These are phyloP conservation scores for Sporothrix humicola DNA, from an alignment of 2,329 filamentous ascomycete genomes.

Conservation along the genomic window DNA sequence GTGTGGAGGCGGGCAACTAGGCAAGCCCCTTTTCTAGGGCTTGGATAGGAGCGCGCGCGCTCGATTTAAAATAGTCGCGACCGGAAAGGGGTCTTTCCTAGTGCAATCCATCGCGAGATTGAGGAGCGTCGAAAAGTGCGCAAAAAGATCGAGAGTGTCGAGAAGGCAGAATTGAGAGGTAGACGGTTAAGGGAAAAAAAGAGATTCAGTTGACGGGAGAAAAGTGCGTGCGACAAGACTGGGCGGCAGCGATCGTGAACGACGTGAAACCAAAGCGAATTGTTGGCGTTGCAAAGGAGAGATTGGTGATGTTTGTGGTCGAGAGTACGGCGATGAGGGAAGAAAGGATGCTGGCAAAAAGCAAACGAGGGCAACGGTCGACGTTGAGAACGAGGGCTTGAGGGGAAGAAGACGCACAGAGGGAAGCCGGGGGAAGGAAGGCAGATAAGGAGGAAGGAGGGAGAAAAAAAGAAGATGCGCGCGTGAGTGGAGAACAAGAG, in stretches of 20 bases:
- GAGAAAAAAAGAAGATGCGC: conserved; percentile 28
- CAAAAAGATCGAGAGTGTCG: not conserved
- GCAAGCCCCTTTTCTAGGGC: conserved; percentile 12
- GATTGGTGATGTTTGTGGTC: not conserved
- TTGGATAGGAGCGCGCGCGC: conserved; percentile 10
- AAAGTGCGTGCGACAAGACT: conserved; percentile 22
- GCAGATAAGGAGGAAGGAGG: conserved; percentile 24
- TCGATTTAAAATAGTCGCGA: not conserved
- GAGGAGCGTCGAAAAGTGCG: not conserved
- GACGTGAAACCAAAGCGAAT: not conserved
- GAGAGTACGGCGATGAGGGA: not conserved
- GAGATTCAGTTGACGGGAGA: not conserved
- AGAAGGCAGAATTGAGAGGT: not conserved
- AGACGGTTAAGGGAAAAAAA: not conserved
- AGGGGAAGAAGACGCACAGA: conserved; percentile 7
- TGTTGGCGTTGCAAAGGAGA: not conserved
- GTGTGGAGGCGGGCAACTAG: not conserved
- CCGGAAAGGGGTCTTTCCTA: not conserved
- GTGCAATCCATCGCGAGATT: not conserved
- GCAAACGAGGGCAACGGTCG: conserved; percentile 20
- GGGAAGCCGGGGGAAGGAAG: conserved; percentile 8
- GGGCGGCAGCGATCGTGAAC: not conserved
- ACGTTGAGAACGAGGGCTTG: conserved; percentile 14
- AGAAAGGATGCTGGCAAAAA: not conserved
- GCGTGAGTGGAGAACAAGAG: conserved; percentile 29